Conservation (phyloP, 148 eudicot genomes). For the Rhododendron kiyosumense region DNA sequence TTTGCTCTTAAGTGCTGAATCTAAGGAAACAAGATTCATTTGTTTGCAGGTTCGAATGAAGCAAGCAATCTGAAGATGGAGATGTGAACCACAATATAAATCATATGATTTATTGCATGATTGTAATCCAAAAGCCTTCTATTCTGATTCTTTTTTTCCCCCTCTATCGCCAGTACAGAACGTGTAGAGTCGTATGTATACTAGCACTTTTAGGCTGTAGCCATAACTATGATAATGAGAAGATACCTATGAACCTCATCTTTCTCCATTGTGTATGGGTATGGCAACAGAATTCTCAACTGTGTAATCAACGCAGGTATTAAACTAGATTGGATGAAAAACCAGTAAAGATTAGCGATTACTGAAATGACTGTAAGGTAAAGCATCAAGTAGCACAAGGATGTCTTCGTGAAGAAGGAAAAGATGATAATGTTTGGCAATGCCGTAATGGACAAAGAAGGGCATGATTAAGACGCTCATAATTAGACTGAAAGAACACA, state of each 20-base stretch:
- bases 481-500: constrained; percentile 2
- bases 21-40: constrained; percentile 5
- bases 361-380: background rate
- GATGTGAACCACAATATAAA: constrained; percentile 31
- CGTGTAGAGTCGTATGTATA: constrained; percentile 20
- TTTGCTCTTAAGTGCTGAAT: background rate
- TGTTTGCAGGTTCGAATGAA: constrained; percentile 60
- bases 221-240: constrained; percentile 20
- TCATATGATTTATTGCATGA: constrained; percentile 10
- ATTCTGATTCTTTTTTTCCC: background rate
- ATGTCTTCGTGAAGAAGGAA: constrained; percentile 8
- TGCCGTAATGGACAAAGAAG: background rate
- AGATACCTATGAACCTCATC: constrained; percentile 7
- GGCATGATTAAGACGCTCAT: constrained; percentile 11
- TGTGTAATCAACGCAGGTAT: background rate
- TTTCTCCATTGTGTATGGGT: background rate
- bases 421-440: constrained; percentile 4
- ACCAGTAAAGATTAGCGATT: background rate
- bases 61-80: constrained; percentile 62
- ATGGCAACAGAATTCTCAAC: background rate
- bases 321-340: background rate
- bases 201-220: constrained; percentile 13
- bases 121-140: constrained; percentile 11
- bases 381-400: constrained; percentile 14
- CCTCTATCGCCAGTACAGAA: constrained; percentile 16